phyloP scores from a whole-genome alignment of 345 rosid species.

The Sisymbrium irio region DNA sequence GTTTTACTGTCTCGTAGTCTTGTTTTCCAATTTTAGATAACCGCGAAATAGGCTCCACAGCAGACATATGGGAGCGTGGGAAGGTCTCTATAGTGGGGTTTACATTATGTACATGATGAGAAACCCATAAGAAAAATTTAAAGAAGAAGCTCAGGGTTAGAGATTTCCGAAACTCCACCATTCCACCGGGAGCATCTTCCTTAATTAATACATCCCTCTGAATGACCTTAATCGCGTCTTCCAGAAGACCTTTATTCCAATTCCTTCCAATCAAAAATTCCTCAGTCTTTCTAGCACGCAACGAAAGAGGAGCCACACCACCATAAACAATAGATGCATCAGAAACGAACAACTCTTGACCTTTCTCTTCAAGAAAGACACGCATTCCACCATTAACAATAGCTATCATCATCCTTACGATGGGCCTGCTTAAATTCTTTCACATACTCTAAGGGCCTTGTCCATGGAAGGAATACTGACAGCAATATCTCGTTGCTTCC shows the following conservation, averaged over 20 bases:
- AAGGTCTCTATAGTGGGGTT: constrained; percentile 41
- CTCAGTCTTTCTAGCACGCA: constrained; percentile 57
- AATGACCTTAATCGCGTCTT: constrained; percentile 60
- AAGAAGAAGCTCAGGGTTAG: constrained; percentile 85
- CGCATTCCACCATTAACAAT: constrained; percentile 96
- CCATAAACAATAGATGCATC: constrained; percentile 74
- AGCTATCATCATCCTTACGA: constrained; percentile 93
- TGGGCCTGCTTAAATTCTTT: too few species aligned
- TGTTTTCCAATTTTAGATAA: constrained; percentile 59
- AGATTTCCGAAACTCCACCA: constrained; percentile 94
- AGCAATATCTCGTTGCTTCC: too few species aligned
- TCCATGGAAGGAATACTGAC: too few species aligned
- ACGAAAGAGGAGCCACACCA: constrained; percentile 77
- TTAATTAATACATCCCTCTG: constrained; percentile 56
- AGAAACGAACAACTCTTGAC: constrained; percentile 46
- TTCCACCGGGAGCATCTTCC: constrained; percentile 94
- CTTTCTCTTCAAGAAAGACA: constrained; percentile 60
- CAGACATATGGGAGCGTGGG: constrained; percentile 63
- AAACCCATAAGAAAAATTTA: constrained; percentile 86
- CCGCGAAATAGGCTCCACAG: constrained; percentile 56
- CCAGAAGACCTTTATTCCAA: constrained; percentile 61
- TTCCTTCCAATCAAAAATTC: constrained; percentile 60
- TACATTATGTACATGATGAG: constrained; percentile 48
- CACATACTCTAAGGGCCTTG: too few species aligned
- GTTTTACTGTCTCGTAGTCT: too few species aligned